Conservation (phyloP, 257 asterid genomes). For the Solanum virginianum region DNA sequence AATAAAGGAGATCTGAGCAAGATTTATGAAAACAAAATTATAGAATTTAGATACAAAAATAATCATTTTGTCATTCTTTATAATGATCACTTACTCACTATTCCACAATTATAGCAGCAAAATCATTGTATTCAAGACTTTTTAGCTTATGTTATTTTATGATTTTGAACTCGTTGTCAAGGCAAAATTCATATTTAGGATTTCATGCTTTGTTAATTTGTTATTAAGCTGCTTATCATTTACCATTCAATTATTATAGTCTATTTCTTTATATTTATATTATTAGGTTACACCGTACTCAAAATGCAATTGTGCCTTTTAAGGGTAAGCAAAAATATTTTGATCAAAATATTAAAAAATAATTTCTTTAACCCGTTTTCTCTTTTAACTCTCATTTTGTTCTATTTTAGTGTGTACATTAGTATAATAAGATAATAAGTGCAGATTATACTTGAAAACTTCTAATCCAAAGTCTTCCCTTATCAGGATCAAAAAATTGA, state of each 20-base stretch:
- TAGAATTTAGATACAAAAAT: background rate
- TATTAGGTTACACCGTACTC: too few species aligned
- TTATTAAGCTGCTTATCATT: too few species aligned
- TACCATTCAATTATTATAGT: background rate
- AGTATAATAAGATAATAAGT: background rate
- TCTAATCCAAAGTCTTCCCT: too few species aligned
- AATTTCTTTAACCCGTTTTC: background rate
- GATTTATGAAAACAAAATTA: background rate
- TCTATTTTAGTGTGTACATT: background rate
- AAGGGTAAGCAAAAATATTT: background rate
- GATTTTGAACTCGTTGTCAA: background rate
- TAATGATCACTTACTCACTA: too few species aligned
- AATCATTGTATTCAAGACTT: background rate
- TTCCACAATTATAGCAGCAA: too few species aligned
- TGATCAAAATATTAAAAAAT: background rate
- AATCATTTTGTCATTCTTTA: background rate
- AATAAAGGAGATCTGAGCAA: background rate
- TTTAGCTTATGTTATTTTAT: background rate
- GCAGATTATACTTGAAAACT: background rate
- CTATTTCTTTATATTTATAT: background rate
- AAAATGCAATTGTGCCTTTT: background rate
- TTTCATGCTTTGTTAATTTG: background rate
- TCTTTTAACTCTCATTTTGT: background rate
- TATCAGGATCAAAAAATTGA: background rate
- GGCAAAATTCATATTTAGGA: too few species aligned